Percentiles rank a stretch among this genome's conserved stretches.
These are phyloP conservation scores for Hirsutella thompsonii DNA, from an alignment of 2,329 filamentous ascomycete genomes.

Conservation along the genomic window DNA sequence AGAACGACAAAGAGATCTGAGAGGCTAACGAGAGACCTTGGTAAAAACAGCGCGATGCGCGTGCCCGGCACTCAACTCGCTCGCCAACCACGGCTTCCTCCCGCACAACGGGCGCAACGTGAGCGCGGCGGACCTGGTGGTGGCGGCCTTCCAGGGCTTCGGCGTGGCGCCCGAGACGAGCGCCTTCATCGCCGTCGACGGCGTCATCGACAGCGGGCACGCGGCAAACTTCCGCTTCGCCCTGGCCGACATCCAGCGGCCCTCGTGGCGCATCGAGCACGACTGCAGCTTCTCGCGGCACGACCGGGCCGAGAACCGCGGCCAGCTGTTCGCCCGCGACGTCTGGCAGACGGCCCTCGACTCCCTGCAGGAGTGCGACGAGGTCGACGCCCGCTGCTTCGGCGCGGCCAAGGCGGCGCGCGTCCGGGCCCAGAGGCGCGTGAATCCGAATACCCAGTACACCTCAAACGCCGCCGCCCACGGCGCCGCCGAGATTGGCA, in stretches of 20 bases:
- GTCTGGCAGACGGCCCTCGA: neutral
- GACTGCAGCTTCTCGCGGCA: neutral
- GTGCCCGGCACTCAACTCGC: constrained; percentile 35
- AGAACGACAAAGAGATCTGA: neutral
- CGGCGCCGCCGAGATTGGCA: neutral
- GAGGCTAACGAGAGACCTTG: too few relatives aligned
- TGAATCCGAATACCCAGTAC: neutral
- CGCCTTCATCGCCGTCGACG: neutral
- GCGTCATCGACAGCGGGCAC: neutral
- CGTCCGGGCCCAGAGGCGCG: neutral
- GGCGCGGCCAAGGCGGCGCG: neutral
- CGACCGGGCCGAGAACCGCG: neutral
- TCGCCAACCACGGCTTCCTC: constrained; percentile 5
- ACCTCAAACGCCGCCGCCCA: neutral
- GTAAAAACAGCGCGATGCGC: neutral
- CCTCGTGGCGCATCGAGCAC: neutral
- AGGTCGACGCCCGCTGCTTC: neutral
- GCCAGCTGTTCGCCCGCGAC: neutral
- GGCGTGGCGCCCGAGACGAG: neutral
- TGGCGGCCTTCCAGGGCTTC: neutral
- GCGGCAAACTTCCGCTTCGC: neutral
- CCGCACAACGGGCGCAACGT: constrained; percentile 2
- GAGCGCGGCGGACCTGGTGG: neutral
- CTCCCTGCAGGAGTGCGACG: neutral
- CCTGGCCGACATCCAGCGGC: neutral